Evolutionary conservation across 1,139 yeast genomes (phyloP).

Genomic region (Candida dubliniensis): DNA sequence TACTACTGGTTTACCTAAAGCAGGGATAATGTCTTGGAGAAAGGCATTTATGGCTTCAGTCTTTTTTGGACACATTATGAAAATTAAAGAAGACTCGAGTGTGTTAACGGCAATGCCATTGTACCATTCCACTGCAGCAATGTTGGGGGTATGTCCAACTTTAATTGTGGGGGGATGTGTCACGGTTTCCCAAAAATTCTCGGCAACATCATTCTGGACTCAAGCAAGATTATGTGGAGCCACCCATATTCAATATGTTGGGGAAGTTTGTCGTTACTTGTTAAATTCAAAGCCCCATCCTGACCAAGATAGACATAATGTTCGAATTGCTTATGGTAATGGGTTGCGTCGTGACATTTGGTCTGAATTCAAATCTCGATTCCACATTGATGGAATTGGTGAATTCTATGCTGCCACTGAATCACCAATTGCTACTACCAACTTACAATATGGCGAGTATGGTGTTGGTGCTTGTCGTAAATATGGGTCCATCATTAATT

Average conservation of each 20-base stretch:
- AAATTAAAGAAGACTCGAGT: slow-evolving; percentile 52
- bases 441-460: slow-evolving; percentile 71
- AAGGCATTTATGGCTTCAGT: slow-evolving; percentile 72
- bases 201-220: slow-evolving; percentile 87
- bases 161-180: slow-evolving; percentile 67
- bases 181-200: slow-evolving; percentile 79
- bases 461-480: slow-evolving; percentile 91
- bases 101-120: slow-evolving; percentile 94
- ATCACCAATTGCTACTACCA: slow-evolving; percentile 88
- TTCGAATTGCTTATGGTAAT: slow-evolving; percentile 82
- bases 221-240: slow-evolving; percentile 73
- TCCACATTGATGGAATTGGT: slow-evolving; percentile 73
- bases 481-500: slow-evolving; percentile 67
- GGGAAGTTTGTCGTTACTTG: slow-evolving; percentile 90
- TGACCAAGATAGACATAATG: slow-evolving; percentile 67
- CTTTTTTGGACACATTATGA: slow-evolving; percentile 69
- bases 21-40: slow-evolving; percentile 93
- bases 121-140: slow-evolving; percentile 92
- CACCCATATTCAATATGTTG: slow-evolving; percentile 89
- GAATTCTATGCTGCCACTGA: slow-evolving; percentile 96
- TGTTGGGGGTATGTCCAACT: slow-evolving; percentile 79
- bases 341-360: slow-evolving; percentile 94
- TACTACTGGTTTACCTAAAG: slow-evolving; percentile 92
- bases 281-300: slow-evolving; percentile 63
- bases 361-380: slow-evolving; percentile 74